phyloP scores from a whole-genome alignment of 2,329 filamentous ascomycete genomes.

The Neofusicoccum cordaticola region DNA sequence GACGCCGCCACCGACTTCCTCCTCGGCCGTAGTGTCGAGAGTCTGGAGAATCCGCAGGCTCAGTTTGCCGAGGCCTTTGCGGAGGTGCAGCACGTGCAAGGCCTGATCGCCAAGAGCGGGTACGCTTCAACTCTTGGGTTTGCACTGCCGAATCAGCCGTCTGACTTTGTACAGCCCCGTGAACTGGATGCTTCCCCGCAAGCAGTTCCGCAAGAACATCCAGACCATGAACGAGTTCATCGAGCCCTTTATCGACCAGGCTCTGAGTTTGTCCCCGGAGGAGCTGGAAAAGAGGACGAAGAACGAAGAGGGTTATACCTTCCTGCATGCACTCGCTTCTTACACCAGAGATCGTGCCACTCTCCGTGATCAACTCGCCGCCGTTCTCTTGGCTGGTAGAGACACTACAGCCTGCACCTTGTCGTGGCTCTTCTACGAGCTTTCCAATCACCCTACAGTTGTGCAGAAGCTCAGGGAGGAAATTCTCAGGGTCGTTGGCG shows the following conservation, averaged over 20 bases:
- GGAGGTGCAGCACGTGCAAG: conserved; percentile 73
- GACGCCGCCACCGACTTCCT: conserved; percentile 86
- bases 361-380: conserved; percentile 80
- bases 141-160: neutral
- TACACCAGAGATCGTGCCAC: conserved; percentile 69
- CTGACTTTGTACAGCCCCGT: conserved; percentile 50
- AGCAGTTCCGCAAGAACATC: conserved; percentile 61
- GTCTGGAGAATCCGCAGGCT: conserved; percentile 55
- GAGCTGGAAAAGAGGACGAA: conserved; percentile 74
- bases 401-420: conserved; percentile 85
- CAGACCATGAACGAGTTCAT: conserved; percentile 73
- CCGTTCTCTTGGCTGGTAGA: conserved; percentile 77
- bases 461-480: conserved; percentile 69
- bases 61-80: conserved; percentile 79
- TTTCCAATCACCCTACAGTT: conserved; percentile 66
- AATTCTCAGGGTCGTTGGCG: conserved; percentile 66
- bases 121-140: conserved; percentile 30
- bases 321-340: conserved; percentile 78
- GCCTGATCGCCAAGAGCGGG: conserved; percentile 63
- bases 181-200: conserved; percentile 60
- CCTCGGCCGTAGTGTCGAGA: conserved; percentile 71
- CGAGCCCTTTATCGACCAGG: conserved; percentile 71
- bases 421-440: conserved; percentile 79
- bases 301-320: conserved; percentile 71
- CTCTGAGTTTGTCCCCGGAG: conserved; percentile 64